Base-by-base conservation (phyloP, 1,284 basidiomycete genomes). In the Irpex lacteus region DNA sequence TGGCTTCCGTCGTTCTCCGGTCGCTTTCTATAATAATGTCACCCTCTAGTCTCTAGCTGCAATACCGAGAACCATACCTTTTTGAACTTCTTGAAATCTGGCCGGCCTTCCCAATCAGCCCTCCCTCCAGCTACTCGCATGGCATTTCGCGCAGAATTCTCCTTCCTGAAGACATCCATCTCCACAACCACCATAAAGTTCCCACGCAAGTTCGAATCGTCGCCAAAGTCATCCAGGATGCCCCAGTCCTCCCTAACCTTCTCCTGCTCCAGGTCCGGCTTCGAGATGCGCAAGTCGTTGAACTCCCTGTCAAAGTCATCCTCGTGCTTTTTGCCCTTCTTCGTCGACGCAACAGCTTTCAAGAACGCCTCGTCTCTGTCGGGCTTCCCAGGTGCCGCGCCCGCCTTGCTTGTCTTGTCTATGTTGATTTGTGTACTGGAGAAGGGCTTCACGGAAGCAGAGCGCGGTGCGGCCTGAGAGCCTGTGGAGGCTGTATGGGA, bases 21-120 rank as follows among this genome's bases (percentile, higher is more conserved):
- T 61, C n/a, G 68, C 63, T 71, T 75, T 78, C 77, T 82, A 60
- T 44, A 52, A n/a, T 3, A 47, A 52, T 32, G 56, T 52, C 49
- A 63, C 47, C 54, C 6, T 38, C 1, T 40, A 38, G 19, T 49
- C 5, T 56, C 32, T 18, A 18, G n/a, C 60, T 56, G 18, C 32
- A 9, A 8, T 61, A 40, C n/a, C n/a, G 3, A 38, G 6, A 15
- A 1, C 72, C 80, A 54, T 34, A 89, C 92, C 85, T 88, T 90
- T 70, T 88, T 93, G 73, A 96, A 96, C 77, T 92, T 95, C 75
- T 96, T 96, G 76, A 90, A 95, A 73, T 96, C 89, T 1, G 86
- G 86, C 64, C 79, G 80, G 0, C 86, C 86, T 61, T 82, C 76
- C 84, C 87, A 90, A 18, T 83, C 77, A 4, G 78, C 66, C 66